phyloP scores from a whole-genome alignment of 495 filamentous ascomycete genomes.

The Podospora sp. region DNA sequence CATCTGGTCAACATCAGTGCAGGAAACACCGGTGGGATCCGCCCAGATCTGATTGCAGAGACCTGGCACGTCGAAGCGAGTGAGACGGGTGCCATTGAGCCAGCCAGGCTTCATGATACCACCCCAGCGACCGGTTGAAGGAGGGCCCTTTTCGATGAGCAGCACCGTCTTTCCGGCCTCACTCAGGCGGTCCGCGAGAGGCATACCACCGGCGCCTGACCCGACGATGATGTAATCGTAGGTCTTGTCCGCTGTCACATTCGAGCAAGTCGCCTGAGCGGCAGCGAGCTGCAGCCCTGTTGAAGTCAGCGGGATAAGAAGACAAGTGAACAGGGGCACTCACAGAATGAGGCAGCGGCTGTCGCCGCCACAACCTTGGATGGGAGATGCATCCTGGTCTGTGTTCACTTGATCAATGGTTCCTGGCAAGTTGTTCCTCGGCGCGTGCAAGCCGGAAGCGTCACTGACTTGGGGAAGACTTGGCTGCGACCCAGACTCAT shows the following conservation, averaged over 20 bases:
- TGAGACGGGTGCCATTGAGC: conserved; percentile 64
- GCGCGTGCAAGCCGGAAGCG: background rate
- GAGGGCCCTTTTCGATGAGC: conserved; percentile 64
- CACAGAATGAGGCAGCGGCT: conserved; percentile 19
- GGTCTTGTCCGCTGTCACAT: conserved; percentile 46
- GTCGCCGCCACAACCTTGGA: conserved; percentile 18
- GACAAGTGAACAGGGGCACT: background rate
- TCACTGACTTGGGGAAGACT: background rate
- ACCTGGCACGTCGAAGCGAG: conserved; percentile 73
- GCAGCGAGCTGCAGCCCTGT: conserved; percentile 22
- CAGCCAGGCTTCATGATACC: conserved; percentile 61
- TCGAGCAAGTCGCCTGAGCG: conserved; percentile 38
- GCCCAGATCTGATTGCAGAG: conserved; percentile 69
- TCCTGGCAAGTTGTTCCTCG: background rate
- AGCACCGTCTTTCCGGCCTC: conserved; percentile 63
- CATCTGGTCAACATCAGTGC: conserved; percentile 68
- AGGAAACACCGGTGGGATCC: conserved; percentile 60
- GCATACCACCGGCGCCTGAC: conserved; percentile 63
- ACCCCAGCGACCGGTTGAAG: conserved; percentile 59
- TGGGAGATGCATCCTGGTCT: conserved; percentile 18
- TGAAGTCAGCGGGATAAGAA: background rate
- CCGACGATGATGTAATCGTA: conserved; percentile 71
- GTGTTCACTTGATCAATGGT: background rate
- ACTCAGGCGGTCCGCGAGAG: conserved; percentile 62
- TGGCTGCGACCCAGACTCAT: background rate